These are phyloP conservation scores for Phylloboletellus chloephorus DNA, from an alignment of 1,284 basidiomycete genomes.

Conservation along the genomic window DNA sequence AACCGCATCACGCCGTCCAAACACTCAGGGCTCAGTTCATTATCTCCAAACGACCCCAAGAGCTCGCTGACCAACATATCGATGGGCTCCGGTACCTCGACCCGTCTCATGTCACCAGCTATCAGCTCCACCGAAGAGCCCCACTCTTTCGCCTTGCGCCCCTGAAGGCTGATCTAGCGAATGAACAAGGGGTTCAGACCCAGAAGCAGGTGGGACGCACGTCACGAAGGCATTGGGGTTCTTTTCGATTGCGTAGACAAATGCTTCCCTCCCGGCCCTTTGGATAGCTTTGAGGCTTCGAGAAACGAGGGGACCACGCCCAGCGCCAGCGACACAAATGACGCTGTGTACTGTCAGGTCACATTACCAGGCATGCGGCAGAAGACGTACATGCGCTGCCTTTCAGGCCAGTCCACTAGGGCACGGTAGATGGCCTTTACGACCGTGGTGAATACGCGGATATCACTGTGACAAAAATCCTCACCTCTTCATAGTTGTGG, in stretches of 20 bases:
- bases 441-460: conserved; percentile 13
- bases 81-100: conserved; percentile 77
- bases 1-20: conserved; percentile 93
- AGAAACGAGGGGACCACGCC: conserved; percentile 90
- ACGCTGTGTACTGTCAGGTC: conserved; percentile 45
- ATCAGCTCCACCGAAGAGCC: conserved; percentile 73
- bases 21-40: conserved; percentile 97
- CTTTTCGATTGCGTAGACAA: conserved; percentile 92
- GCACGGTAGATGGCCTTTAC: conserved; percentile 75
- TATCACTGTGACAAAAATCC: conserved; percentile 11
- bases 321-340: conserved; percentile 91
- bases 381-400: conserved; percentile 49
- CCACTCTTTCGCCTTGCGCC: conserved; percentile 81
- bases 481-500: conserved; percentile 86
- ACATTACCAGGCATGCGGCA: conserved; percentile 14
- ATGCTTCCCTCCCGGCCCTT: conserved; percentile 60
- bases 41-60: conserved; percentile 96
- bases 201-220: conserved; percentile 42
- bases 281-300: conserved; percentile 78
- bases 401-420: conserved; percentile 62
- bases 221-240: conserved; percentile 92
- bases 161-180: conserved; percentile 60
- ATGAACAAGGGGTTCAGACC: conserved; percentile 17
- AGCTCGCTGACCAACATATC: conserved; percentile 97
- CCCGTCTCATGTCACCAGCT: conserved; percentile 89